A percentile compares a stretch with the other conserved stretches of the same genome.
Evolutionary conservation across 2,329 filamentous ascomycete genomes (phyloP).

Genomic region (Scedosporium dehoogii): DNA sequence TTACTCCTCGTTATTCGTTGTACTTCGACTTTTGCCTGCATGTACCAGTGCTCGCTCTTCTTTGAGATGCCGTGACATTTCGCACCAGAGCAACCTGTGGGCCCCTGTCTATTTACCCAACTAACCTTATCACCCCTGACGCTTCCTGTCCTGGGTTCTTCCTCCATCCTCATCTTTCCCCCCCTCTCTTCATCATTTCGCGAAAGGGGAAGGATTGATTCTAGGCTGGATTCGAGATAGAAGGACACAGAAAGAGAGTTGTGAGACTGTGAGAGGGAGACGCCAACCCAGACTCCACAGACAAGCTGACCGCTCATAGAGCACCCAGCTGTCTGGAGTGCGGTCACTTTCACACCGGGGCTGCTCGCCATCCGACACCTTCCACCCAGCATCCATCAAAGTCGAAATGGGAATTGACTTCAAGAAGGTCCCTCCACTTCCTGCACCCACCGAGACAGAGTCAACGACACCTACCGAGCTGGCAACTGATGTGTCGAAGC

Average conservation of each 20-base stretch:
- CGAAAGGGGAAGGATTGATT: conserved; percentile 2
- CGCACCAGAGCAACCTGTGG: conserved; percentile 3
- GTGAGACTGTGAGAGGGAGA: neutral
- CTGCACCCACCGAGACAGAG: conserved; percentile 61
- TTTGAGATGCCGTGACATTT: conserved; percentile 6
- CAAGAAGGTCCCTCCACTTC: conserved; percentile 55
- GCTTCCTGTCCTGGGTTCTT: neutral
- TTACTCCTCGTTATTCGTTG: conserved; percentile 2
- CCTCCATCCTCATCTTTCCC: neutral
- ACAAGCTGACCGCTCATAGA: neutral
- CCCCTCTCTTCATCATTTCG: neutral
- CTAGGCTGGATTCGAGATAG: neutral
- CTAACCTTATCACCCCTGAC: conserved; percentile 1
- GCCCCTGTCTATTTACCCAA: conserved; percentile 1
- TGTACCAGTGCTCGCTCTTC: neutral
- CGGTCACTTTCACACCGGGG: neutral
- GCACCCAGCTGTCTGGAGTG: conserved; percentile 1
- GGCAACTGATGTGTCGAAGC: conserved; percentile 57
- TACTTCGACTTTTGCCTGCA: neutral
- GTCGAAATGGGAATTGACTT: conserved; percentile 45
- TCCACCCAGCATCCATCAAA: conserved; percentile 7
- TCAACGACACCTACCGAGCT: conserved; percentile 44
- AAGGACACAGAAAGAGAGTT: neutral
- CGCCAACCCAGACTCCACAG: neutral
- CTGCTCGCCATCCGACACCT: neutral